Evolutionary conservation across 176 grass and related monocot species (phyloP), one percentile per base, ranked within the genome.

Genomic region (Hsuehochloa calcarea): DNA sequence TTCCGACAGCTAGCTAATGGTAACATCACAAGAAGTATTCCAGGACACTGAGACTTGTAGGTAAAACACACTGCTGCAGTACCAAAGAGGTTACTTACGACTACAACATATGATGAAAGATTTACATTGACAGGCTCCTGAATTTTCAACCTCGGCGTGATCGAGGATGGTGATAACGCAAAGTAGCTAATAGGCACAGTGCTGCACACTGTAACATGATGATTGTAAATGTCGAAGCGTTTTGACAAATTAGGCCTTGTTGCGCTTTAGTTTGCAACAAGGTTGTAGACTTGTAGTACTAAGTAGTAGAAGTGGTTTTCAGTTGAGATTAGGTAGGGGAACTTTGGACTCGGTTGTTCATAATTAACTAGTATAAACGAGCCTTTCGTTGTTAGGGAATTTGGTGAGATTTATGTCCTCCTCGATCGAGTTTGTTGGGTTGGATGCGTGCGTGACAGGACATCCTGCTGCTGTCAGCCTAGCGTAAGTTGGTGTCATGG

Each of bases 341-440:
- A 44, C 35, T 37, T 45, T 90, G 83, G 65, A 90, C 70, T 77
- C 29, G 27, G 47, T 19, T 19, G 65, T 23, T 27, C 79, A 6
- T 14, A 62, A 68, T 15, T 68, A 90, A 87, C 74, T 70, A 76
- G 44, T 45, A 35, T 54, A 44, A 31, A 35, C 6, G 81, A 37
- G 19, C 12, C 80, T 76, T 84, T 88, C 70, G 70, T 38, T 75
- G 74, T 80, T 73, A 68, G 40, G 5, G 80, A 90, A 84, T 70
- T 87, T 76, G 89, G 85, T 91, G 81, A 80, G 89, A 87, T 91
- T 91, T 80, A 20, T 74, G 54, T 64, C 75, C 81, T 54, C 39
- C 43, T 55, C 62, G 51, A 62, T 68, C 25, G 70, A 91, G 85
- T 87, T 87, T 87, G 89, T 76, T 90, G 80, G 68, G 44, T 69